These are phyloP conservation scores for Botrytis cinerea DNA, from an alignment of 2,329 filamentous ascomycete genomes.

Conservation along the genomic window DNA sequence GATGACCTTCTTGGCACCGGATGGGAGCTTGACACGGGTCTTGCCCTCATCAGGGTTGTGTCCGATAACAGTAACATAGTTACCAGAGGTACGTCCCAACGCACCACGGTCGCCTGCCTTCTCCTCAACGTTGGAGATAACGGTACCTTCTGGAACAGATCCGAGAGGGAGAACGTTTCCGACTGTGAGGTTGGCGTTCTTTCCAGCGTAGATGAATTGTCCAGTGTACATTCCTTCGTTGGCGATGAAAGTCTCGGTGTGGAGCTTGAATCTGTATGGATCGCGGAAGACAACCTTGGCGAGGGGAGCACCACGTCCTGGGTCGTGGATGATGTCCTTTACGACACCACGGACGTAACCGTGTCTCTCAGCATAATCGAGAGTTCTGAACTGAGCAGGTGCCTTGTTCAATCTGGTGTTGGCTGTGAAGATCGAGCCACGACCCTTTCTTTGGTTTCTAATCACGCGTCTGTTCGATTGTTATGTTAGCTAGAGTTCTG, in stretches of 20 bases:
- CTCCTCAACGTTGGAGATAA: conserved; percentile 99
- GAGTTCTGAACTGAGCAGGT: conserved; percentile 90
- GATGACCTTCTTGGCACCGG: conserved; percentile 98
- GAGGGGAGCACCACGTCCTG: conserved; percentile 93
- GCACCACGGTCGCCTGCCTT: conserved; percentile 96
- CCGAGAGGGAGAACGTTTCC: conserved; percentile 95
- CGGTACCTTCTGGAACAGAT: conserved; percentile 97
- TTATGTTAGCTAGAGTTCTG: not conserved
- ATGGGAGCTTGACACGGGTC: conserved; percentile 99
- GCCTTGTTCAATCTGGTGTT: conserved; percentile 91
- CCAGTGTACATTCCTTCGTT: conserved; percentile 99
- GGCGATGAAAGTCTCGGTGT: conserved; percentile 99
- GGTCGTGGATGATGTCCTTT: conserved; percentile 93
- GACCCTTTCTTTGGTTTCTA: conserved; percentile 69
- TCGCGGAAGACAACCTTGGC: conserved; percentile 96
- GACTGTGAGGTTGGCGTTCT: conserved; percentile 95
- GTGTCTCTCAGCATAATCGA: conserved; percentile 96
- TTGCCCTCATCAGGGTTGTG: conserved; percentile 99
- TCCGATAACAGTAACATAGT: conserved; percentile 98
- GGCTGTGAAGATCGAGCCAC: conserved; percentile 76
- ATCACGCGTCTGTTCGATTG: no score
- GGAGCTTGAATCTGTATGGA: conserved; percentile 96
- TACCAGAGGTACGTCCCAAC: conserved; percentile 95
- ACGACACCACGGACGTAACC: conserved; percentile 97
- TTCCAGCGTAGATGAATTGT: conserved; percentile 99